phyloP scores from a whole-genome alignment of 225 moss, liverwort and hornwort genomes.

The Sphagnum tenellum region DNA sequence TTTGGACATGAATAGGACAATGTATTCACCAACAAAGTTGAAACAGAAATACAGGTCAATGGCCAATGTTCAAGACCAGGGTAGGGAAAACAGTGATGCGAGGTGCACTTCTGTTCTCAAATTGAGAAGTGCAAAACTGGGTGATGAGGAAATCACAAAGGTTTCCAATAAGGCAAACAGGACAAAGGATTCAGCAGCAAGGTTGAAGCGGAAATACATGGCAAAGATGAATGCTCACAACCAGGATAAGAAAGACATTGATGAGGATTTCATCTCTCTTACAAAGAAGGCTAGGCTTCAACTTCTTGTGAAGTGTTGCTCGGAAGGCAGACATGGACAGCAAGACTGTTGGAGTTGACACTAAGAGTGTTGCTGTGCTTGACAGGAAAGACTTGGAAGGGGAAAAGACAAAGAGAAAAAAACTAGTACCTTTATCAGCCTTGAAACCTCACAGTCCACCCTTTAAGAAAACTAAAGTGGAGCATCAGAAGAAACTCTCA shows the following conservation, averaged over 20 bases:
- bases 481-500: too few species aligned
- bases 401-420: too few species aligned
- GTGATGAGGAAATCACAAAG: slow-evolving; percentile 9
- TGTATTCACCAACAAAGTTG: not conserved
- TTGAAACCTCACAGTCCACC: too few species aligned
- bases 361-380: too few species aligned
- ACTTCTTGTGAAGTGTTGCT: slow-evolving; percentile 21
- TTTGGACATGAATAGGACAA: slow-evolving; percentile 7
- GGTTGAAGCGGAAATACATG: slow-evolving; percentile 2
- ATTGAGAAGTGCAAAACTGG: slow-evolving; percentile 5
- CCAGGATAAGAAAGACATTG: slow-evolving; percentile 3
- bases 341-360: too few species aligned
- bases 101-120: not conserved
- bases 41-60: slow-evolving; percentile 3
- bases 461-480: too few species aligned
- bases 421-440: too few species aligned
- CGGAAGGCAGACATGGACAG: not conserved
- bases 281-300: slow-evolving; percentile 29
- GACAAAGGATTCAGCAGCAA: slow-evolving; percentile 6
- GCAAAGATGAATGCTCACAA: too few species aligned
- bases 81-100: slow-evolving; percentile 1
- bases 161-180: slow-evolving; percentile 9
- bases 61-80: slow-evolving; percentile 13
- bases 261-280: slow-evolving; percentile 10
- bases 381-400: too few species aligned